phyloP scores from a whole-genome alignment of 1,284 basidiomycete genomes.

The Filobasidium uniguttulatum region DNA sequence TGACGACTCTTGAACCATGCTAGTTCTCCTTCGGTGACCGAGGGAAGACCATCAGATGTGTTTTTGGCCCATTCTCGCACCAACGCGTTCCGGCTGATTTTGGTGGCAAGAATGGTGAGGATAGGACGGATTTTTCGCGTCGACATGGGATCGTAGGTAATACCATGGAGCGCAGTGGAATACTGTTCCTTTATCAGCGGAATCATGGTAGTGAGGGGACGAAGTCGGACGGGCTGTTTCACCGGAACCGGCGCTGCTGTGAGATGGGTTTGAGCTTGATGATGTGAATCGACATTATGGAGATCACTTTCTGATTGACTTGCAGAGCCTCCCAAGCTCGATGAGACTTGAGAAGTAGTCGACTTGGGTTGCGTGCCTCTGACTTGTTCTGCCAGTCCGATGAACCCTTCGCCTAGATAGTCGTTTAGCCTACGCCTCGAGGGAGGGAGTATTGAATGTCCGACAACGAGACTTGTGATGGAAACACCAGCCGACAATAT shows the following conservation, averaged over 20 bases:
- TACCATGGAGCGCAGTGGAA: slow-evolving; percentile 5
- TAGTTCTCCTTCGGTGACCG: not conserved
- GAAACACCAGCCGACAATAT: slow-evolving; percentile 28
- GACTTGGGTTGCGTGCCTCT: too few species aligned
- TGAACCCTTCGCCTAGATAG: slow-evolving; percentile 1
- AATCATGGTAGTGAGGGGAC: slow-evolving; percentile 2
- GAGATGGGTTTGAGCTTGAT: too few species aligned
- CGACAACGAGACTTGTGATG: slow-evolving; percentile 21
- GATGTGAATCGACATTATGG: too few species aligned
- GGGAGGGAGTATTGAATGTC: slow-evolving; percentile 14
- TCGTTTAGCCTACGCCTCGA: not conserved
- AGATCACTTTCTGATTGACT: too few species aligned
- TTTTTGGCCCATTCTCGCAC: slow-evolving; percentile 1
- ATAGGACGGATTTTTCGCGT: slow-evolving; percentile 6
- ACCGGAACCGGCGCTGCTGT: too few species aligned
- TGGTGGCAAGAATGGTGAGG: slow-evolving; percentile 3
- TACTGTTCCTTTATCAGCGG: slow-evolving; percentile 7
- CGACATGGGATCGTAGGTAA: slow-evolving; percentile 8
- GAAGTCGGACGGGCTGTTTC: too few species aligned
- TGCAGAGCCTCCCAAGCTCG: too few species aligned
- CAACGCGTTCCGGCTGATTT: slow-evolving; percentile 8
- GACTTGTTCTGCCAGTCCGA: not conserved
- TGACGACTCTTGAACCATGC: not conserved
- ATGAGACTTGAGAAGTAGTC: too few species aligned
- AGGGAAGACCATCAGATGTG: not conserved